Conservation (phyloP, 2,329 filamentous ascomycete species). For the Aureobasidium subglaciale region DNA sequence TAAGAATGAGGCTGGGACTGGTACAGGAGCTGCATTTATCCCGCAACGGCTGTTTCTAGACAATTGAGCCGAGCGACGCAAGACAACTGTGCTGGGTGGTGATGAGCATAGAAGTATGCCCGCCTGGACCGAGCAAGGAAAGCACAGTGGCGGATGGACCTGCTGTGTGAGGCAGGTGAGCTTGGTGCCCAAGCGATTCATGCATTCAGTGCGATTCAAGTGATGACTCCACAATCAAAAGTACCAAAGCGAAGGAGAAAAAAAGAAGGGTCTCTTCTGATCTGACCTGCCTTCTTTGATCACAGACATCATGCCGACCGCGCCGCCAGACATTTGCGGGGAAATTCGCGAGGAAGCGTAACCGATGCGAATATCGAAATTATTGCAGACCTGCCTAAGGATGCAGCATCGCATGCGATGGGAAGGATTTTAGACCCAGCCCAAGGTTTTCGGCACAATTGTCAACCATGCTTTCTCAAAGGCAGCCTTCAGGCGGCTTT, state of each 20-base stretch:
- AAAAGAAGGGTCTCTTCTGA: background rate
- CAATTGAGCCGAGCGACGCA: background rate
- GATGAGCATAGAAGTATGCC: background rate
- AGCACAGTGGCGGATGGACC: background rate
- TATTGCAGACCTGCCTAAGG: background rate
- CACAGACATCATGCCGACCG: background rate
- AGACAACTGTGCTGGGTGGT: too few species aligned
- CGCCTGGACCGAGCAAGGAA: background rate
- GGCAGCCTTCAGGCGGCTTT: background rate
- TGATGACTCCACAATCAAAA: background rate
- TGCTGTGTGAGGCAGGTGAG: background rate
- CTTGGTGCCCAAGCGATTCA: background rate
- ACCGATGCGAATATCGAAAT: background rate
- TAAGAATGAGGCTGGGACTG: background rate
- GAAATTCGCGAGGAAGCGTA: background rate
- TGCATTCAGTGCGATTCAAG: too few species aligned
- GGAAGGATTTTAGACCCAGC: background rate
- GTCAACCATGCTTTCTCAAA: background rate
- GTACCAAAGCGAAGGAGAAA: background rate
- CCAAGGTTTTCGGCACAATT: background rate
- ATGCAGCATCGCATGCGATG: background rate
- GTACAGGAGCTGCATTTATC: background rate
- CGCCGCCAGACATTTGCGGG: slow-evolving; percentile 4
- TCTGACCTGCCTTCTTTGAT: slow-evolving; percentile 6
- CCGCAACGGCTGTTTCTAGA: background rate